Base-by-base conservation (phyloP, 306 rosid species). In the Pueraria montana region DNA sequence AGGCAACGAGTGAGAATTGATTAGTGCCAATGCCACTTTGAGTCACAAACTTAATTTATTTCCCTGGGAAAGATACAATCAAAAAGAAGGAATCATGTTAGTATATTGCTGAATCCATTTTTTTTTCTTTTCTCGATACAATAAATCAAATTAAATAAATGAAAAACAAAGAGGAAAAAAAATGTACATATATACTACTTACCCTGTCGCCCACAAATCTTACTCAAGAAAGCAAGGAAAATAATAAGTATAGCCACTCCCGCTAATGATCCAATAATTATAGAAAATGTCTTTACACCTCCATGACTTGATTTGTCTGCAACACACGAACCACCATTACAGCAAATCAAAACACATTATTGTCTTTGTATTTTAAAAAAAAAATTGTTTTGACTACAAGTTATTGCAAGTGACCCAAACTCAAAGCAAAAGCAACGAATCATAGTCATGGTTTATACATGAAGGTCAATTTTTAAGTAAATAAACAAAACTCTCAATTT, bases 211-310 rank as follows among this genome's bases (percentile, higher is more conserved):
- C 79, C 83, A 2, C 87, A 87, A 56, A 88, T 79, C 77, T 76
- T 93, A 84, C 85, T 84, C 3, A 93, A 6, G 89, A 95, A 95
- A 8, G 91, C 82, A 11, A 92, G 83, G 45, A 95, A 91, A 72
- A 93, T 89, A 32, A 95, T 83, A 27, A 95, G 80, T 16, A 95
- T 83, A 32, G 97, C 98, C 32, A 87, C 86, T 82, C 92, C 98
- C 0, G 98, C 95, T 79, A 95, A 69, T 71, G 89, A 79, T 18
- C 98, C 98, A 72, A 93, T 72, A 42, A 95, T 87, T 8, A 95
- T 80, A 53, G 95, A 97, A 83, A 95, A 95, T 81, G 89, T 93
- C 89, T 89, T 93, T 88, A 86, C 91, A 23, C 95, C 90, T 11
- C 80, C 89, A 14, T 36, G 74, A 24, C 5, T 27, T 0, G 88